Base-by-base conservation (phyloP, 352 stramenopile species). In the Pythium monospermum region DNA sequence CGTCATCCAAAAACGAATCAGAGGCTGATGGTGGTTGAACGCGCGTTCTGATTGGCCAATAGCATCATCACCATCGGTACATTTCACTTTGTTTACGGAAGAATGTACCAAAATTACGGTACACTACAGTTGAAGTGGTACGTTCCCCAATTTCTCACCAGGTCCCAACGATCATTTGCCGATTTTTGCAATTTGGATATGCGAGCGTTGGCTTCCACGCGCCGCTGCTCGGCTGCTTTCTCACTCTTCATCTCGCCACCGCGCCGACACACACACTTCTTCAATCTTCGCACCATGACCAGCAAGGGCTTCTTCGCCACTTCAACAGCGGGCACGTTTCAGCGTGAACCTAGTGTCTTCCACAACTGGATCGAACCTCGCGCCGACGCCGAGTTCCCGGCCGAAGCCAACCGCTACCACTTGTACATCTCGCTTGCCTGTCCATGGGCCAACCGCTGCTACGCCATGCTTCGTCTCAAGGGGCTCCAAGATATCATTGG, bases 341-440 rank as follows among this genome's bases (percentile, higher is more conserved):
- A 85, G 66, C 80, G 80, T 37, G 77, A 88, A 55, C 27, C 72
- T 4, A 87, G 73, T 57, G 80, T 81, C 57, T 91, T 91, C 67
- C 80, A 75, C 70, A 83, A 87, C 66, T 88, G 77, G 75, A 86
- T 91, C 61, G 66, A 87, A 52, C 42, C 73, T 21, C 49, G 59
- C 39, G 44, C 71, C 18, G 73, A 82, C 64, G 76, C 76, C 37
- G 64, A 78, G 54, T 91, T 87, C 61, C 73, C 80, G 1, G 73
- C 80, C 16, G 68, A 86, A 56, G 67, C 61, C 33, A 42, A 57
- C 37, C 77, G 81, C 28, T 91, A 99, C 73, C 95, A 98, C 70
- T 70, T 99, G 23, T 98, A 98, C 76, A 87, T 98, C 28, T 96
- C 91, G 47, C 77, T 94, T 25, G 96, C 96, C 28, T 99, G 96